phyloP scores from a whole-genome alignment of 768 basidiomycete species.

The Leucosporidium yakuticum region DNA sequence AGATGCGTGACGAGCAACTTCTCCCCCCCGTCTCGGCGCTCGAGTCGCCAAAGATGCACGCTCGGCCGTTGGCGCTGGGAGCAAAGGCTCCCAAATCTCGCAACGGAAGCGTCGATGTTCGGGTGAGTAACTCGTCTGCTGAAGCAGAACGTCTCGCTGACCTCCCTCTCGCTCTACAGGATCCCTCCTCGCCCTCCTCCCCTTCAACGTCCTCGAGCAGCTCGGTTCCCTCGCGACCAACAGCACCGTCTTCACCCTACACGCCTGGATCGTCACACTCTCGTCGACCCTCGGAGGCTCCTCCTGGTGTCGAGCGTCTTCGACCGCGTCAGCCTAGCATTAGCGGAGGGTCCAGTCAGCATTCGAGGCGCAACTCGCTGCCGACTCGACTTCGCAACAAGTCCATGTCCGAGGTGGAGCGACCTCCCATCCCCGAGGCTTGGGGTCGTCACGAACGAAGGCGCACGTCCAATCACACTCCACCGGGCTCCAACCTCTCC shows the following conservation, averaged over 20 bases:
- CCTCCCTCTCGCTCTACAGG: neutral
- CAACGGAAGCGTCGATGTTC: constrained; percentile 13
- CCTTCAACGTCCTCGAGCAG: constrained; percentile 19
- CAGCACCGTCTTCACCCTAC: constrained; percentile 59
- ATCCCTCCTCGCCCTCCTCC: constrained; percentile 21
- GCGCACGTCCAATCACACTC: constrained; percentile 6
- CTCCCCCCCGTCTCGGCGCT: constrained; percentile 47
- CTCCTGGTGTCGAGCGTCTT: constrained; percentile 65
- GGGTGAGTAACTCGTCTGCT: neutral
- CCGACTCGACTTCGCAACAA: constrained; percentile 32
- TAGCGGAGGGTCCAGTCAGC: constrained; percentile 8
- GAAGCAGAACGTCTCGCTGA: neutral
- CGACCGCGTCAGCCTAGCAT: constrained; percentile 41
- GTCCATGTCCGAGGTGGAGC: constrained; percentile 11
- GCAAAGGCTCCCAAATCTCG: constrained; percentile 14
- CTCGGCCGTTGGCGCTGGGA: constrained; percentile 24
- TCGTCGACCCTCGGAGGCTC: constrained; percentile 13
- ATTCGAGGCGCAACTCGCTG: constrained; percentile 37
- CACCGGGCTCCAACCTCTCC: constrained; percentile 9
- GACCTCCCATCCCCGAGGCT: constrained; percentile 10
- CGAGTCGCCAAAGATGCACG: constrained; percentile 21
- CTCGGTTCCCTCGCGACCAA: constrained; percentile 3
- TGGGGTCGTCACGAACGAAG: constrained; percentile 16
- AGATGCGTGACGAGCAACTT: constrained; percentile 86
- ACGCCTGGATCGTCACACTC: constrained; percentile 20